Evolutionary conservation across 2,329 filamentous ascomycete species (phyloP), one percentile per base, ranked within the genome.

Genomic region (Cladosporium austrohemisphaericum): DNA sequence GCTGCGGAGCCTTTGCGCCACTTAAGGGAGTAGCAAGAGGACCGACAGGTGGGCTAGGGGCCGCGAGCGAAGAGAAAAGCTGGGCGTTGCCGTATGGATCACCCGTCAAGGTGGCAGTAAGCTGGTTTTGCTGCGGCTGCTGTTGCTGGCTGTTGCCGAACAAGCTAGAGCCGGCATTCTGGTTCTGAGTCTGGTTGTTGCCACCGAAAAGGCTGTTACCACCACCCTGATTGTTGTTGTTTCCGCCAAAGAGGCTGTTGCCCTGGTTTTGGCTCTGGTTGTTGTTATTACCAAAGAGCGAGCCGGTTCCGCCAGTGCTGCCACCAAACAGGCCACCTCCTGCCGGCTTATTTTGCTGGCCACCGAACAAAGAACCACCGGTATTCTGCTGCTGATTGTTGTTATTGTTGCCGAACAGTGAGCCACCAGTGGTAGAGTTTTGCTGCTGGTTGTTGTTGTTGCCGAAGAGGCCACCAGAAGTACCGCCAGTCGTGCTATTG

Each of bases 31-130:
- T 97, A 7, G 92, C 93, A 56, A 98, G 77, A 3, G 94, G 93
- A 2, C 93, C 93, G 3, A 90, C 87, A 60, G 90, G 79, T 44
- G 90, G 67, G 68, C 77, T 71, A 70, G 87, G 70, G 63, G 83
- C 64, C 57, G 76, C 76, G 13, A 96, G 73, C 46, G 84, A 85
- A 25, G 84, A 81, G 68, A 97, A 97, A 16, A 98, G 78, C 1
- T 89, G 88, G 37, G 88, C 81, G 46, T 88, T 90, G 32, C 93
- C 93, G 63, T 95, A 98, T 0, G 94, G 92, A 53, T 88, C 93
- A 4, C 90, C 84, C 26, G 86, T 89, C 51, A 95, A 73, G 14
- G 69, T 69, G 44, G 73, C 70, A 36, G 73, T 67, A 40, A 75
- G 68, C 61, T 86, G 82, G 13, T 78, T 78, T 40, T 71, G 71